Conservation (phyloP, 768 basidiomycete species). For the Chalciporus sphaerocephalus region DNA sequence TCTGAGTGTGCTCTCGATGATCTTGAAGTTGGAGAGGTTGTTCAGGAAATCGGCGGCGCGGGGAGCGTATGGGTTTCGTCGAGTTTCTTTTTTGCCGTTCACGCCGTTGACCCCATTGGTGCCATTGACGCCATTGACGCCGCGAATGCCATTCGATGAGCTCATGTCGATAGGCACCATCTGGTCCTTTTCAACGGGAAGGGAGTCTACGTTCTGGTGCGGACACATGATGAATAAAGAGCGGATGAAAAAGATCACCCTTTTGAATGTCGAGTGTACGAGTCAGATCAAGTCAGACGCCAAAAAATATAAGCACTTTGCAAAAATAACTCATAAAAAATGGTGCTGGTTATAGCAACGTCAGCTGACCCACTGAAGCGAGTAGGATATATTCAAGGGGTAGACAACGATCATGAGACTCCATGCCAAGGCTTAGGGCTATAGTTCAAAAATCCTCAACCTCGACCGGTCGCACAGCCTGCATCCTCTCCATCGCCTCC, state of each 20-base stretch:
- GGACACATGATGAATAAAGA: conserved; percentile 42
- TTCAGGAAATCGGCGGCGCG: conserved; percentile 90
- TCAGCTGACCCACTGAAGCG: too few relatives aligned
- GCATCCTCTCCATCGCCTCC: conserved; percentile 69
- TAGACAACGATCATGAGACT: too few relatives aligned
- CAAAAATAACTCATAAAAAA: neutral
- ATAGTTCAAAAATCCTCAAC: conserved; percentile 30
- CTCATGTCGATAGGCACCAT: conserved; percentile 69
- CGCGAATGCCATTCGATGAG: conserved; percentile 39
- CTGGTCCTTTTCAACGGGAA: conserved; percentile 43
- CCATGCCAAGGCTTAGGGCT: too few relatives aligned
- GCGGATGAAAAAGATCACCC: neutral
- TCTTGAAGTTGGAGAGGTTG: conserved; percentile 90
- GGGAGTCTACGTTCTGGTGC: conserved; percentile 47
- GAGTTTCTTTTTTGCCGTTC: conserved; percentile 41
- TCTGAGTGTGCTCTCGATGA: conserved; percentile 95
- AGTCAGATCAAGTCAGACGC: neutral
- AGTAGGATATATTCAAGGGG: too few relatives aligned
- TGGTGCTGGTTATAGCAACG: neutral
- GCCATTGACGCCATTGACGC: conserved; percentile 35
- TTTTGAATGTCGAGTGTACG: neutral
- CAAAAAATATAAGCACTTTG: neutral
- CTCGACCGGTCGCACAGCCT: conserved; percentile 47
- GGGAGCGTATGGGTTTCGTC: conserved; percentile 78
- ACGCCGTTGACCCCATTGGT: conserved; percentile 37